These are phyloP conservation scores for Oryza nivara DNA, from an alignment of 176 grass and related monocot genomes.

Conservation along the genomic window DNA sequence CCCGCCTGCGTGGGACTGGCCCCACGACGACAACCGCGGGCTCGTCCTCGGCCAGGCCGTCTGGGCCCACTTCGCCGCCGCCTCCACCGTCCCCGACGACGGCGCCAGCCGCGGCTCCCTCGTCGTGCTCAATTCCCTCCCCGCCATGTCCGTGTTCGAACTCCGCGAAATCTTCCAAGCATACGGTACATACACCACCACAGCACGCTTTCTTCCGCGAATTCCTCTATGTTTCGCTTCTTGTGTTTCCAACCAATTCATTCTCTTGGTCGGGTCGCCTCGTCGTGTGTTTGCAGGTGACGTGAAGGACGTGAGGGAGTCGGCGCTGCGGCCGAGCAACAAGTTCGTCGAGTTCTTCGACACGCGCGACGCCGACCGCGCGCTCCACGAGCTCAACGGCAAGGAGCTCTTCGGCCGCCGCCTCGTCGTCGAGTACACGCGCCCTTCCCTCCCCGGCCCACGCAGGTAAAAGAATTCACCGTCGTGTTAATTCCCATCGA, in stretches of 20 bases:
- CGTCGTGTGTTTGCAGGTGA: constrained; percentile 52
- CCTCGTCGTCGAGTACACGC: constrained; percentile 72
- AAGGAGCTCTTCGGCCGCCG: constrained; percentile 74
- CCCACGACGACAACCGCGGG: constrained; percentile 24
- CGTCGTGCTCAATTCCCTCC: constrained; percentile 70
- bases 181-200: constrained; percentile 62
- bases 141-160: constrained; percentile 51
- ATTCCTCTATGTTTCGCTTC: constrained; percentile 35
- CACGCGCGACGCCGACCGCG: constrained; percentile 71
- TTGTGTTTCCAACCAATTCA: constrained; percentile 39
- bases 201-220: background rate
- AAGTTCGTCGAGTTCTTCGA: constrained; percentile 95
- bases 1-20: constrained; percentile 49
- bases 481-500: background rate
- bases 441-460: constrained; percentile 34
- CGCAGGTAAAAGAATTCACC: constrained; percentile 48
- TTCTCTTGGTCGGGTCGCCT: background rate
- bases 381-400: constrained; percentile 73
- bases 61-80: constrained; percentile 80
- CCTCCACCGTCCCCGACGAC: constrained; percentile 31
- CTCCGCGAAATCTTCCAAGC: constrained; percentile 74
- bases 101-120: constrained; percentile 71
- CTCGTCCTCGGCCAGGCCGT: constrained; percentile 59
- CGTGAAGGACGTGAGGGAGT: constrained; percentile 87
- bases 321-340: constrained; percentile 61